Evolutionary conservation across 2,329 filamentous ascomycete genomes (phyloP).

Genomic region (Xylariaceae sp.): DNA sequence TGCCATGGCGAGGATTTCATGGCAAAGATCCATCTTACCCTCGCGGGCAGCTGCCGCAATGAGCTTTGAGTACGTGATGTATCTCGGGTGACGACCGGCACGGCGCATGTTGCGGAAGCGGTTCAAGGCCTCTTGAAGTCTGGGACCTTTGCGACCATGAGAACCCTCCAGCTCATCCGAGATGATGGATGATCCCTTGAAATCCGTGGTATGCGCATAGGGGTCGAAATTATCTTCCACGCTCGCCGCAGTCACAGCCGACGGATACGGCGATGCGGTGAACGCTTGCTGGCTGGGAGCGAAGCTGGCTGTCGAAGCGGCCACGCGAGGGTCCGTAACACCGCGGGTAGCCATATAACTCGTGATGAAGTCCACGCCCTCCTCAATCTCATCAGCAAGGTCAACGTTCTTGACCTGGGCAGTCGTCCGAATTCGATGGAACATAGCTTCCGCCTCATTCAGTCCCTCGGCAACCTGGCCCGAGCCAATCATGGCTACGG

Average conservation of each 20-base stretch:
- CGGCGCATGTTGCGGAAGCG: slow-evolving; percentile 92
- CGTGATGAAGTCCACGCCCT: slow-evolving; percentile 67
- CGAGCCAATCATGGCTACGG: slow-evolving; percentile 78
- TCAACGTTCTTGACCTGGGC: slow-evolving; percentile 48
- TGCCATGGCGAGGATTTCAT: slow-evolving; percentile 85
- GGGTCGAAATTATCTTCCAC: slow-evolving; percentile 85
- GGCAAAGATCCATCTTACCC: slow-evolving; percentile 72
- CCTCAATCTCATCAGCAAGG: slow-evolving; percentile 74
- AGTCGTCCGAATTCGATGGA: slow-evolving; percentile 68
- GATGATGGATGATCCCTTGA: slow-evolving; percentile 86
- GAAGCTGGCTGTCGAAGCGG: slow-evolving; percentile 41
- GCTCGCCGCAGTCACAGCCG: slow-evolving; percentile 52
- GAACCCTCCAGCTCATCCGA: slow-evolving; percentile 82
- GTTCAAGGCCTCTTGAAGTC: slow-evolving; percentile 72
- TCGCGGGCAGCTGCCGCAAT: slow-evolving; percentile 86
- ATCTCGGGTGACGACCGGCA: slow-evolving; percentile 82
- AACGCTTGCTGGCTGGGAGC: slow-evolving; percentile 41
- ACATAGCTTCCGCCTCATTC: slow-evolving; percentile 76
- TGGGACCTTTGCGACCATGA: slow-evolving; percentile 64
- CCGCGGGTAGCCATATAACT: slow-evolving; percentile 53
- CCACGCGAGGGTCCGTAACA: slow-evolving; percentile 50
- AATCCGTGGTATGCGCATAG: slow-evolving; percentile 84
- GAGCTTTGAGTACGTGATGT: slow-evolving; percentile 94
- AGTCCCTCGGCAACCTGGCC: slow-evolving; percentile 80
- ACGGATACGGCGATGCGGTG: slow-evolving; percentile 45